phyloP scores from a whole-genome alignment of 441 rosid species.

The Pelargonium australe region DNA sequence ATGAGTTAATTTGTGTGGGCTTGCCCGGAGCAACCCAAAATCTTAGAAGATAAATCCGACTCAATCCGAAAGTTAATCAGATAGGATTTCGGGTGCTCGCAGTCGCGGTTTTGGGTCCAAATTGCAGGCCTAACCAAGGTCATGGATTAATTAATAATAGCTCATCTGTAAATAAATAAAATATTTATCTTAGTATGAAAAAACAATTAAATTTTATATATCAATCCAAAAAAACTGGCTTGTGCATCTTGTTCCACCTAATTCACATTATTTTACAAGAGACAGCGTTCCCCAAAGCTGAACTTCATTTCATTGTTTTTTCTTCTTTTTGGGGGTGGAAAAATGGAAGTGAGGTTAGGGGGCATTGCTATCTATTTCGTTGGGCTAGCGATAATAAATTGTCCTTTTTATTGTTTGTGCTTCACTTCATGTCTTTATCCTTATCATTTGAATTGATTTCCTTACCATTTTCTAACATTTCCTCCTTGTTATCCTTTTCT shows the following conservation, averaged over 20 bases:
- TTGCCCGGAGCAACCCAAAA: too few species aligned
- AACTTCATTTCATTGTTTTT: background rate
- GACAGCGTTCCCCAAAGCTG: background rate
- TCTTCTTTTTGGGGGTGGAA: background rate
- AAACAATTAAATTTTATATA: too few species aligned
- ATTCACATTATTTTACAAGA: background rate
- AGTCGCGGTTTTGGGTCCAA: too few species aligned
- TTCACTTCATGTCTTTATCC: background rate
- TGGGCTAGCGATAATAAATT: background rate
- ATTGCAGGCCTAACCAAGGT: background rate
- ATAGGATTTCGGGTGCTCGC: too few species aligned
- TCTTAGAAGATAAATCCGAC: too few species aligned
- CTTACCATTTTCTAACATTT: background rate
- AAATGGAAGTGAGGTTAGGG: background rate
- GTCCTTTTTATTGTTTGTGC: background rate
- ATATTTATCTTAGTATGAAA: too few species aligned
- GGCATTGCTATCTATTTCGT: background rate
- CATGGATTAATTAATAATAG: background rate
- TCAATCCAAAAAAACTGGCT: background rate
- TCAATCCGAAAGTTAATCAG: too few species aligned
- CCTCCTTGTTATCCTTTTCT: background rate
- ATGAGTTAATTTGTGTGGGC: too few species aligned
- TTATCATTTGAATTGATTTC: background rate
- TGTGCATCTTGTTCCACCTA: background rate
- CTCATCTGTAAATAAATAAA: background rate